Percentiles rank a stretch among this genome's conserved stretches.
phyloP scores from a whole-genome alignment of 176 grass and related monocot species.

The Stipa capillata region DNA sequence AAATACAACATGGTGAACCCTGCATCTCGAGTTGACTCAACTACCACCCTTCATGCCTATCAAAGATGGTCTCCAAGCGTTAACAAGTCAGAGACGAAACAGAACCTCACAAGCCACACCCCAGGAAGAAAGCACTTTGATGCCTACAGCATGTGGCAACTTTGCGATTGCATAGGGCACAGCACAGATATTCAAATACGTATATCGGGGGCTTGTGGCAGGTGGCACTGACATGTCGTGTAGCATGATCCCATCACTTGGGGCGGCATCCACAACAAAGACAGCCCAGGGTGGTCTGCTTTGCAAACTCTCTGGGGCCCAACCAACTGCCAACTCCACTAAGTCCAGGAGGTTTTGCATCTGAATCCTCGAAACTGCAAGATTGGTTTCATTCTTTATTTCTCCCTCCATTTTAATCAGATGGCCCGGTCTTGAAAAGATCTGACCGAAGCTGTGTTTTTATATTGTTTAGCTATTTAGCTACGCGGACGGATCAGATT shows the following conservation, averaged over 20 bases:
- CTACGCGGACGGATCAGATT: not conserved
- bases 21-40: too few relatives aligned
- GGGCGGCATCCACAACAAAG: constrained; percentile 2
- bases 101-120: not conserved
- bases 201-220: not conserved
- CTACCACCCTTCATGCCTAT: too few relatives aligned
- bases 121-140: not conserved
- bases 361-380: not conserved
- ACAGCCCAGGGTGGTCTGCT: not conserved
- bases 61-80: not conserved
- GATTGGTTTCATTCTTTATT: not conserved
- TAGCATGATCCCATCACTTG: constrained; percentile 21
- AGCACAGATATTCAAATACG: too few relatives aligned
- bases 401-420: not conserved
- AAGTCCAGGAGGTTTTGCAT: not conserved
- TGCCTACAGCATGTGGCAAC: too few relatives aligned
- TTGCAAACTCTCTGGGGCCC: not conserved
- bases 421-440: not conserved
- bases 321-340: constrained; percentile 23
- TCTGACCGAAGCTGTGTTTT: not conserved
- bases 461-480: not conserved
- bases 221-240: not conserved
- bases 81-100: not conserved
- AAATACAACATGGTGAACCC: not conserved
- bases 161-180: too few relatives aligned